Evolutionary conservation across 805 yeast genomes (phyloP), one percentile per base, ranked within the genome.

Genomic region (Candida tallmaniae): DNA sequence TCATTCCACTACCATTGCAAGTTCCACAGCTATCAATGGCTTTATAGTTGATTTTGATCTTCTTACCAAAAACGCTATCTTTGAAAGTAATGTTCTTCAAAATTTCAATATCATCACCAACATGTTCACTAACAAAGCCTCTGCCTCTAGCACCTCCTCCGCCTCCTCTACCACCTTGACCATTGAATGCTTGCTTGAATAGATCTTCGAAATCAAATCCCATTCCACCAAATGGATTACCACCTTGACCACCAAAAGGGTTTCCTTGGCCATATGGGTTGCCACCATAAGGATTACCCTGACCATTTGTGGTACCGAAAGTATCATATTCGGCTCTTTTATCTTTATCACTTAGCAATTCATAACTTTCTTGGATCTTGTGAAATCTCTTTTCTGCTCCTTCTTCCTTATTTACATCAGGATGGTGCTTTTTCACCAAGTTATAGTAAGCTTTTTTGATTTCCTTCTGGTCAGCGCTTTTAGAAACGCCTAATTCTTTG

Each of bases 371-470:
- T 54, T 90, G 97, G 45, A 93, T 75, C 50, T 84, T 86, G 52
- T 93, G 97, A 65, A 93, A 93, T 58, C 79, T 79, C 52, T 78
- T 76, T 49, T 90, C 95, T 0, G 97, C 93, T 13, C 75, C 90
- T 17, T 76, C 74, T 44, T 85, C 96, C 60, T 90, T 93, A 60
- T 90, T 93, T 29, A 93, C 85, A 65, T 93, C 99, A 0, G 99
- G 99, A 60, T 93, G 99, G 59, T 69, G 88, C 57, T 90, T 76
- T 60, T 93, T 93, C 11, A 97, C 98, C 44, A 93, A 67, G 52
- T 87, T 82, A 57, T 88, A 88, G 64, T 93, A 93, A 2, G 96
- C 90, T 60, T 89, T 89, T 60, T 93, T 93, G 62, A 93, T 93
- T 14, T 88, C 94, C n/a, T 85, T 73, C 6, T 80, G 65, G 10